Conservation (phyloP, 164 flowering plant species). For the Warburgia ugandensis region DNA sequence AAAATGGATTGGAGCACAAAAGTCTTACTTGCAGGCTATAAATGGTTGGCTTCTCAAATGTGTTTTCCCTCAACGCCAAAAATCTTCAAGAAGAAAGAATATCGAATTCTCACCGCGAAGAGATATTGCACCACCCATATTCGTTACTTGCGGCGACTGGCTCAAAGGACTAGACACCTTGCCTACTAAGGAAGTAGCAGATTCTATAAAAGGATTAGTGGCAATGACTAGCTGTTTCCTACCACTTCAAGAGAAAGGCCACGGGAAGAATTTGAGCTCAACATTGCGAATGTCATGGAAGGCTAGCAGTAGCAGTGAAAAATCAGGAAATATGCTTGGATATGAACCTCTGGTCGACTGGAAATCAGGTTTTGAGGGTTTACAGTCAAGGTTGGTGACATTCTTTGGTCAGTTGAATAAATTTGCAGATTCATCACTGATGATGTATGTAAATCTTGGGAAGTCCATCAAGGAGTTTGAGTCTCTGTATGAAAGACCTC, state of each 20-base stretch:
- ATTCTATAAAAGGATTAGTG: conserved; percentile 49
- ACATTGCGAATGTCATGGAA: conserved; percentile 24
- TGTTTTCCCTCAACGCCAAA: conserved; percentile 29
- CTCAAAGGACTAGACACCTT: conserved; percentile 35
- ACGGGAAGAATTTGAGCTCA: conserved; percentile 26
- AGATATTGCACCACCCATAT: conserved; percentile 65
- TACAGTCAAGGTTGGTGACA: conserved; percentile 40
- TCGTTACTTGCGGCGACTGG: conserved; percentile 65
- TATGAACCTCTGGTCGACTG: conserved; percentile 41
- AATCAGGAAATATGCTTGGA: conserved; percentile 14
- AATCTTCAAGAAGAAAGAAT: conserved; percentile 35
- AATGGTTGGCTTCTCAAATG: conserved; percentile 77
- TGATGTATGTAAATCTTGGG: conserved; percentile 48
- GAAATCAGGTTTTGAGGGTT: conserved; percentile 43
- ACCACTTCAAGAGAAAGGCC: conserved; percentile 68
- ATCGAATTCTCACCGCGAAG: conserved; percentile 25
- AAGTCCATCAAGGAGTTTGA: conserved; percentile 39
- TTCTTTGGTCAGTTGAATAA: conserved; percentile 47
- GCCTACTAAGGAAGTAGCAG: conserved; percentile 46
- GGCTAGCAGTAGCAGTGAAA: conserved; percentile 16
- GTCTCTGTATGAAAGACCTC: conserved; percentile 23
- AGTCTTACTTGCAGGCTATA: conserved; percentile 56
- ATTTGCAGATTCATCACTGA: conserved; percentile 52
- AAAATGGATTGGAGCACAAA: conserved; percentile 70
- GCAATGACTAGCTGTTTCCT: conserved; percentile 41